Conservation (phyloP, 176 grass and related monocot genomes). For the Hordeum marinum region DNA sequence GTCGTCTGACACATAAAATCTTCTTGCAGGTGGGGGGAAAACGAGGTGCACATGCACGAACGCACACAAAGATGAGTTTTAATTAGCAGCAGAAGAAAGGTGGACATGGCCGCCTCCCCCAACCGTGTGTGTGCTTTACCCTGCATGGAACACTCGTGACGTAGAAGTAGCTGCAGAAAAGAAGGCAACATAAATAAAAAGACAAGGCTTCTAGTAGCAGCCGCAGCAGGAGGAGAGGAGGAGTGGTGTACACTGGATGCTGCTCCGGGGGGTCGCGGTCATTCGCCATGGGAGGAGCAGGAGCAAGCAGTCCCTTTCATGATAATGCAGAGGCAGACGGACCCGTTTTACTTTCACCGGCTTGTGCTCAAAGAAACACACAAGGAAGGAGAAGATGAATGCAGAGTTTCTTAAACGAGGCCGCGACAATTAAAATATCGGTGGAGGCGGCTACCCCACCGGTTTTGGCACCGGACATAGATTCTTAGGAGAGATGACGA, state of each 20-base stretch:
- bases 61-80: conserved; percentile 25
- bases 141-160: conserved; percentile 44
- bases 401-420: conserved; percentile 9
- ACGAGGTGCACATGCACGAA: conserved; percentile 52
- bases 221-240: neutral
- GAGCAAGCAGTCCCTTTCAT: conserved; percentile 13
- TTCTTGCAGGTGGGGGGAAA: conserved; percentile 47
- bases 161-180: conserved; percentile 33
- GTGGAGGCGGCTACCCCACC: conserved; percentile 49
- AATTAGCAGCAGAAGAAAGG: conserved; percentile 34
- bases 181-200: neutral
- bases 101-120: conserved; percentile 15
- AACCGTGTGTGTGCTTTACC: conserved; percentile 27
- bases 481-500: conserved; percentile 48
- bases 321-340: conserved; percentile 21
- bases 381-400: neutral
- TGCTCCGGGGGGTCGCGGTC: conserved; percentile 5
- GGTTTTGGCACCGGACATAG: conserved; percentile 56
- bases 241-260: neutral
- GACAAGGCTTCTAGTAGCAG: neutral
- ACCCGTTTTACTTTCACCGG: conserved; percentile 40
- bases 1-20: conserved; percentile 57
- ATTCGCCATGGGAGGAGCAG: conserved; percentile 30
- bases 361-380: conserved; percentile 21
- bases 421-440: conserved; percentile 51